phyloP scores from a whole-genome alignment of 352 stramenopile species.

The Phytophthora fragariae region DNA sequence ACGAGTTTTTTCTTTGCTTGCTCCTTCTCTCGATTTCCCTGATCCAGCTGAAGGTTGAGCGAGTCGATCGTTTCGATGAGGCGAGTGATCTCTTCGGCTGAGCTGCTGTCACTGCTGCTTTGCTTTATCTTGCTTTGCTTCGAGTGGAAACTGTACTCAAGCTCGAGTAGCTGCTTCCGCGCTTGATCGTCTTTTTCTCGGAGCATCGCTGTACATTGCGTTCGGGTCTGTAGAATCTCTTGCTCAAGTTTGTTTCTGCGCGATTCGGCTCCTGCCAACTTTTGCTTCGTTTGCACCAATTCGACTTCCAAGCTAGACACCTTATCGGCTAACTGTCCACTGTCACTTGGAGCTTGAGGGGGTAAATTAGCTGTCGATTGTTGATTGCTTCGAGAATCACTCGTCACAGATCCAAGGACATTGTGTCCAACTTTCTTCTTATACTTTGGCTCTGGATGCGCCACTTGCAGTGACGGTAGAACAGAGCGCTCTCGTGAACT shows the following conservation, averaged over 20 bases:
- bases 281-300: slow-evolving; percentile 38
- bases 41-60: slow-evolving; percentile 67
- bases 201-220: slow-evolving; percentile 48
- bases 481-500: slow-evolving; percentile 28
- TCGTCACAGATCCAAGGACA: not conserved
- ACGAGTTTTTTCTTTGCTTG: slow-evolving; percentile 45
- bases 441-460: slow-evolving; percentile 2
- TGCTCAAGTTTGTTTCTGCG: slow-evolving; percentile 54
- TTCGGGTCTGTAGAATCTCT: slow-evolving; percentile 49
- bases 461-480: slow-evolving; percentile 26
- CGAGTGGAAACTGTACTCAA: slow-evolving; percentile 49
- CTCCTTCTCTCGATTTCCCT: slow-evolving; percentile 50
- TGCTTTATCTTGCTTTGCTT: slow-evolving; percentile 46
- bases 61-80: slow-evolving; percentile 82
- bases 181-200: slow-evolving; percentile 67
- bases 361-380: slow-evolving; percentile 9
- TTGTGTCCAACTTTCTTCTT: slow-evolving; percentile 26
- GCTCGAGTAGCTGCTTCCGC: slow-evolving; percentile 60
- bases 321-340: slow-evolving; percentile 12
- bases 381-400: slow-evolving; percentile 22
- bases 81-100: slow-evolving; percentile 51
- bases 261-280: slow-evolving; percentile 35
- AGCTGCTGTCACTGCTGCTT: slow-evolving; percentile 11
- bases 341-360: not conserved
- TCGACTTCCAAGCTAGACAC: slow-evolving; percentile 35